These are phyloP conservation scores for Proliferodiscus dingleyae DNA, from an alignment of 2,329 filamentous ascomycete species.

Conservation along the genomic window DNA sequence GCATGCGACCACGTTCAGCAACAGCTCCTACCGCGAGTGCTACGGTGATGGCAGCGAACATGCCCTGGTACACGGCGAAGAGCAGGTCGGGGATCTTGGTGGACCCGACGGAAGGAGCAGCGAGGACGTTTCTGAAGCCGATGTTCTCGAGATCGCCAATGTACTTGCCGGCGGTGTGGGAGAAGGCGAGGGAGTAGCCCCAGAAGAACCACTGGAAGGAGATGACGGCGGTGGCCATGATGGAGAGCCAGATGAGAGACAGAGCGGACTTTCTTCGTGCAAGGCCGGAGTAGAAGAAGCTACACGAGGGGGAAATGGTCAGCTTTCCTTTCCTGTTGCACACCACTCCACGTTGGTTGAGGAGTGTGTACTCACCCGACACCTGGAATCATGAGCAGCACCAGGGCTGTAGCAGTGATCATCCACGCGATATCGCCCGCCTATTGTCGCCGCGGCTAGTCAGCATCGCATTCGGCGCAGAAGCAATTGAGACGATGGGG, in stretches of 20 bases:
- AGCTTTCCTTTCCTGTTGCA: slow-evolving; percentile 21
- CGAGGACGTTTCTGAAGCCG: slow-evolving; percentile 72
- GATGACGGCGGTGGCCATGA: slow-evolving; percentile 79
- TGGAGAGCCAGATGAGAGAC: slow-evolving; percentile 83
- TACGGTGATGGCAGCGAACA: slow-evolving; percentile 83
- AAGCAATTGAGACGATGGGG: too few species aligned
- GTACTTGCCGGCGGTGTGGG: slow-evolving; percentile 54
- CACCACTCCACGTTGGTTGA: slow-evolving; percentile 15
- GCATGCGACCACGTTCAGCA: slow-evolving; percentile 81
- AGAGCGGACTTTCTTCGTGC: slow-evolving; percentile 84
- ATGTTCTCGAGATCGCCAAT: slow-evolving; percentile 78
- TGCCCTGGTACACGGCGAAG: slow-evolving; percentile 82
- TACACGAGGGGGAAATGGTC: slow-evolving; percentile 15
- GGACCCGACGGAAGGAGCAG: slow-evolving; percentile 68
- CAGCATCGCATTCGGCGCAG: not conserved
- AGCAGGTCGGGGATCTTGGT: slow-evolving; percentile 72
- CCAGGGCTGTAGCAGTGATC: slow-evolving; percentile 74
- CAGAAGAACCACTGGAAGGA: slow-evolving; percentile 81
- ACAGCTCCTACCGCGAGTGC: slow-evolving; percentile 80
- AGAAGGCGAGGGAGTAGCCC: slow-evolving; percentile 39
- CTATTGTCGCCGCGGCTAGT: slow-evolving; percentile 53
- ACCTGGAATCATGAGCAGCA: slow-evolving; percentile 88
- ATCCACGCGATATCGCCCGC: slow-evolving; percentile 83
- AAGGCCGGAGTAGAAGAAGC: slow-evolving; percentile 88
- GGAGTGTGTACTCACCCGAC: slow-evolving; percentile 63